Conservation (phyloP, 441 rosid species). For the Mallotus japonicus region DNA sequence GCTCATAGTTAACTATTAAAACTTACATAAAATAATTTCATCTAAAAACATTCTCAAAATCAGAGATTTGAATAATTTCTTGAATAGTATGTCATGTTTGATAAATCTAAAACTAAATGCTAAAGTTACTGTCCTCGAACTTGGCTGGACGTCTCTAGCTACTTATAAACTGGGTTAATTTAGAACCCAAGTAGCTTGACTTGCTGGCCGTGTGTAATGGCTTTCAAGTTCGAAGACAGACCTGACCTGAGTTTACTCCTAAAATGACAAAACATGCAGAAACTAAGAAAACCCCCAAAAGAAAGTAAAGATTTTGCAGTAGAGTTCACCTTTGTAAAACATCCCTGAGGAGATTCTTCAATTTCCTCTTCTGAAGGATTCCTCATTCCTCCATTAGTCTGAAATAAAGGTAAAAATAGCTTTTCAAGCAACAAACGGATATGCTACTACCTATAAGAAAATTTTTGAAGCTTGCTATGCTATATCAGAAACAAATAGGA, state of each 20-base stretch:
- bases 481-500: not conserved
- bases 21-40: no score
- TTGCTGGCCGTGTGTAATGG: not conserved
- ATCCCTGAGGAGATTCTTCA: constrained; percentile 48
- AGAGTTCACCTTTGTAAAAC: constrained; percentile 63
- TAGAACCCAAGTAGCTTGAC: not conserved
- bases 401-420: constrained; percentile 14
- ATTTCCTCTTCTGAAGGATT: constrained; percentile 51
- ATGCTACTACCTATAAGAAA: not conserved
- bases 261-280: not conserved
- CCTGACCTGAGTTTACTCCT: no score
- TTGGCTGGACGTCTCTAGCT: not conserved
- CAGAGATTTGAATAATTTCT: not conserved
- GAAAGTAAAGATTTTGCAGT: not conserved
- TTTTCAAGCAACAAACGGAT: not conserved
- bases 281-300: not conserved
- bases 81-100: not conserved
- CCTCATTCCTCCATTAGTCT: constrained; percentile 65
- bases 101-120: not conserved
- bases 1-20: no score
- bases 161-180: not conserved
- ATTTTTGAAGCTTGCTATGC: not conserved
- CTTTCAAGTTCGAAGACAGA: not conserved
- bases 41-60: not conserved
- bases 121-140: not conserved